Evolutionary conservation across 306 rosid species (phyloP).

Genomic region (Rosa lucieae): DNA sequence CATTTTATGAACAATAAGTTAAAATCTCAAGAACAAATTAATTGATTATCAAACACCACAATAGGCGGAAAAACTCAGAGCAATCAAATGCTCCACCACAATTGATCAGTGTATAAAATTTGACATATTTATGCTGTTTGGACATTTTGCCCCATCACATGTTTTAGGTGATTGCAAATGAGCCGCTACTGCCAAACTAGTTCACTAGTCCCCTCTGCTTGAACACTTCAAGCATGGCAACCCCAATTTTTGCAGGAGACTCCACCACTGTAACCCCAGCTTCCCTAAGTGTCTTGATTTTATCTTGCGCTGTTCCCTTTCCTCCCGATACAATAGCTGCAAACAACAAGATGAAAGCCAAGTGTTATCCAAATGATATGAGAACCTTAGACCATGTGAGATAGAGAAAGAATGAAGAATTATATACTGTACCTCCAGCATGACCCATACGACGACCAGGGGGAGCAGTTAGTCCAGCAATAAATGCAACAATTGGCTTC

Average conservation of each 20-base stretch:
- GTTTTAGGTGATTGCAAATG: not conserved
- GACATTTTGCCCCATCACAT: slow-evolving; percentile 7
- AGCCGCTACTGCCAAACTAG: slow-evolving; percentile 30
- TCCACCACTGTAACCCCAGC: slow-evolving; percentile 95
- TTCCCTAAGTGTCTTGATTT: slow-evolving; percentile 77
- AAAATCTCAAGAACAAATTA: not conserved
- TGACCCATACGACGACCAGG: slow-evolving; percentile 99
- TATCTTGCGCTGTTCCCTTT: slow-evolving; percentile 98
- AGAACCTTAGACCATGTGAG: slow-evolving; percentile 1
- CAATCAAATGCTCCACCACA: slow-evolving; percentile 15
- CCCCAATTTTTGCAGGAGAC: slow-evolving; percentile 96
- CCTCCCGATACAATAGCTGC: slow-evolving; percentile 99
- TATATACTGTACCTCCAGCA: slow-evolving; percentile 72
- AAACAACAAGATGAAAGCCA: slow-evolving; percentile 26
- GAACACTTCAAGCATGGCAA: slow-evolving; percentile 82
- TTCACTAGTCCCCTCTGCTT: slow-evolving; percentile 84
- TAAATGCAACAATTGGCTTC: slow-evolving; percentile 92
- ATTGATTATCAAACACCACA: slow-evolving; percentile 1
- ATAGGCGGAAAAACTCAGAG: not conserved
- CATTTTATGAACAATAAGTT: not conserved
- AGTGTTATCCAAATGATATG: not conserved
- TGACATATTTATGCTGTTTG: slow-evolving; percentile 7
- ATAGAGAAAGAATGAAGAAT: not conserved
- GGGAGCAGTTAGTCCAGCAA: slow-evolving; percentile 99
- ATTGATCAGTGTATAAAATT: not conserved